A percentile compares a stretch with the other conserved stretches of the same genome.
Conservation (phyloP, 768 basidiomycete species). For the Pisolithus albus region DNA sequence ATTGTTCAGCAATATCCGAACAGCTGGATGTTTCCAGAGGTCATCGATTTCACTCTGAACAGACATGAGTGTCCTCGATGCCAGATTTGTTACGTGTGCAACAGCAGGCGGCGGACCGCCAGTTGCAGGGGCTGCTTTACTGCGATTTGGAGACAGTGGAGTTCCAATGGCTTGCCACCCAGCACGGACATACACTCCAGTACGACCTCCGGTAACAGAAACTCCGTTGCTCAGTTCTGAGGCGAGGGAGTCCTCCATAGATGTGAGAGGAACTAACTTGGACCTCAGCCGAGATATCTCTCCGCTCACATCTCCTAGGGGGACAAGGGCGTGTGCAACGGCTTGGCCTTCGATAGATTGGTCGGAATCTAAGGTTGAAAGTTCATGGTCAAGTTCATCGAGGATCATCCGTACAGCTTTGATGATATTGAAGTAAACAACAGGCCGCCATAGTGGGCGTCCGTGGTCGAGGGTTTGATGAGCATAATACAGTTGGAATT, state of each 20-base stretch:
- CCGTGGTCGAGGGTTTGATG: constrained; percentile 62
- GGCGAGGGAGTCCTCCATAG: constrained; percentile 61
- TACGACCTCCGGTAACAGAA: constrained; percentile 51
- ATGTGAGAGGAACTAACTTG: constrained; percentile 55
- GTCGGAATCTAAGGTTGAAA: constrained; percentile 27
- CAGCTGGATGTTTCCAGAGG: constrained; percentile 67
- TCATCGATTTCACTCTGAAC: constrained; percentile 47
- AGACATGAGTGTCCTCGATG: constrained; percentile 47
- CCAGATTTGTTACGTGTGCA: constrained; percentile 43
- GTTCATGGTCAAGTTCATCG: constrained; percentile 60
- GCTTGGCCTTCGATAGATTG: constrained; percentile 25
- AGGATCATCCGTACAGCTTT: constrained; percentile 71
- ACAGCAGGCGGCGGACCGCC: constrained; percentile 26
- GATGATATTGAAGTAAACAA: constrained; percentile 81
- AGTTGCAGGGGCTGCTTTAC: constrained; percentile 33
- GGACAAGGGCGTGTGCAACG: constrained; percentile 25
- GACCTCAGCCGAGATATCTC: constrained; percentile 49
- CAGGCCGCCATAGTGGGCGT: constrained; percentile 69
- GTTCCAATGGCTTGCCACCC: constrained; percentile 65
- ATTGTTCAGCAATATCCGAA: constrained; percentile 47
- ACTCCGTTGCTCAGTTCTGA: constrained; percentile 63
- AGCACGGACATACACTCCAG: constrained; percentile 59
- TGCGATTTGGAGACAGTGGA: constrained; percentile 33
- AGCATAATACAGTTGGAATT: constrained; percentile 77
- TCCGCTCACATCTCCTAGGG: constrained; percentile 29